Percentiles rank a stretch among this genome's conserved stretches.
Evolutionary conservation across 2,329 filamentous ascomycete species (phyloP).

Genomic region (Stachybotrys elegans): DNA sequence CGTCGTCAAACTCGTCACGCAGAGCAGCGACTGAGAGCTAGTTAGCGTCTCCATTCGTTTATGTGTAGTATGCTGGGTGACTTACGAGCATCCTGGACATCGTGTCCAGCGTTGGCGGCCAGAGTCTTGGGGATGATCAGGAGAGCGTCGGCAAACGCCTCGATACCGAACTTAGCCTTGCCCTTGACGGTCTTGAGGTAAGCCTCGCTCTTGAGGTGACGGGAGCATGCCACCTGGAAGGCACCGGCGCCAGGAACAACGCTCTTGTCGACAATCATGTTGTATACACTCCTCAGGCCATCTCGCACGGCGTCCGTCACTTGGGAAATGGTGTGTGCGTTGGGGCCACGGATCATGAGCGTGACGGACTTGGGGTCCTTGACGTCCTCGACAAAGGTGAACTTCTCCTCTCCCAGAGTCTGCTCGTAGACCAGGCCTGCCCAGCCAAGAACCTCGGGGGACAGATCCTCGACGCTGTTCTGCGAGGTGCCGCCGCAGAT

Average conservation of each 20-base stretch:
- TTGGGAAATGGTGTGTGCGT: conserved; percentile 92
- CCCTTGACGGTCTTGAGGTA: conserved; percentile 92
- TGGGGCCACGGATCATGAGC: conserved; percentile 95
- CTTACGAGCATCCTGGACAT: conserved; percentile 91
- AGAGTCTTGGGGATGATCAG: conserved; percentile 96
- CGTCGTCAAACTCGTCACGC: conserved; percentile 80
- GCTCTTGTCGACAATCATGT: conserved; percentile 97
- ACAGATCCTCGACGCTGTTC: conserved; percentile 93
- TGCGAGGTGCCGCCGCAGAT: conserved; percentile 87
- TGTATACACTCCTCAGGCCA: conserved; percentile 93
- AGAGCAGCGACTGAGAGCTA: conserved; percentile 65
- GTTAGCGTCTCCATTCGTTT: conserved; percentile 12
- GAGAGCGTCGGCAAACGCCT: conserved; percentile 90
- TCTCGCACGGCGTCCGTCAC: conserved; percentile 95
- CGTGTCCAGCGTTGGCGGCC: conserved; percentile 91
- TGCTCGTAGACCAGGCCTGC: conserved; percentile 96
- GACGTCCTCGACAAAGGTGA: conserved; percentile 96
- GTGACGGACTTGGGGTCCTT: conserved; percentile 99
- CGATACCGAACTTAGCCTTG: conserved; percentile 94
- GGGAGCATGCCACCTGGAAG: conserved; percentile 90
- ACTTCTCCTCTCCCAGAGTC: conserved; percentile 96
- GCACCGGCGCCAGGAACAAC: conserved; percentile 93
- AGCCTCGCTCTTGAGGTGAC: conserved; percentile 78
- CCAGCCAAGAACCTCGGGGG: conserved; percentile 87
- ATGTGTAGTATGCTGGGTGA: conserved; percentile 16